A percentile compares a stretch with the other conserved stretches of the same genome.
Evolutionary conservation across 1,284 basidiomycete genomes (phyloP).

Genomic region (Agaricales sp.): DNA sequence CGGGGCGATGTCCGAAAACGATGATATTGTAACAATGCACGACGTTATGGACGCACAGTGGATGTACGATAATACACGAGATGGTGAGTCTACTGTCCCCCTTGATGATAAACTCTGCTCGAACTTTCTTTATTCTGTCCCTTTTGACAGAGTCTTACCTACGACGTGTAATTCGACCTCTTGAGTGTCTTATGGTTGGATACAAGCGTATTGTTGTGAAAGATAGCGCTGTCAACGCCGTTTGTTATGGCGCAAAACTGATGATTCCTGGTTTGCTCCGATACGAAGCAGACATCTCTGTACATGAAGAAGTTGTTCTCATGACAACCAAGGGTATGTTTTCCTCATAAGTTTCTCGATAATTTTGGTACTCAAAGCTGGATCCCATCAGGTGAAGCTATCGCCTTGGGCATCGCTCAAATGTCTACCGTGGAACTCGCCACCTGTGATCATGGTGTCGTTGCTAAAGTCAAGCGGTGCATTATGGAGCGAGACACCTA

Average conservation of each 20-base stretch:
- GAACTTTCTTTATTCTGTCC: conserved; percentile 6
- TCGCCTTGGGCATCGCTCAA: conserved; percentile 94
- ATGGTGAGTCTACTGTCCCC: conserved; percentile 62
- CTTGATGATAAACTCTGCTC: conserved; percentile 11
- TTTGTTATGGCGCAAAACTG: conserved; percentile 99
- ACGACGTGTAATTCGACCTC: conserved; percentile 87
- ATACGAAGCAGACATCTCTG: conserved; percentile 92
- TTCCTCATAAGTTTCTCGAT: background rate
- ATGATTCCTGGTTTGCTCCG: conserved; percentile 99
- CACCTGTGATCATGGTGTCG: conserved; percentile 97
- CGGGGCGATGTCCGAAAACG: conserved; percentile 95
- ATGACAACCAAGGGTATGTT: conserved; percentile 94
- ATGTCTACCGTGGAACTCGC: conserved; percentile 99
- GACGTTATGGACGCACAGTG: conserved; percentile 99
- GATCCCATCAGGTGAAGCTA: conserved; percentile 83
- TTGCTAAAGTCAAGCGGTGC: conserved; percentile 98
- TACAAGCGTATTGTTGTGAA: conserved; percentile 99
- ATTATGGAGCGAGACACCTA: conserved; percentile 99
- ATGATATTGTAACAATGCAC: conserved; percentile 99
- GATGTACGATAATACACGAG: conserved; percentile 97
- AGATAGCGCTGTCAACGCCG: conserved; percentile 97
- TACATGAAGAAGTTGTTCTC: conserved; percentile 95
- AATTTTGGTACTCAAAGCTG: conserved; percentile 11
- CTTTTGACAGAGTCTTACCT: conserved; percentile 78
- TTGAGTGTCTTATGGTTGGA: conserved; percentile 90